phyloP scores from a whole-genome alignment of 371 early-diverging fungal genomes.

The Circinella minor region DNA sequence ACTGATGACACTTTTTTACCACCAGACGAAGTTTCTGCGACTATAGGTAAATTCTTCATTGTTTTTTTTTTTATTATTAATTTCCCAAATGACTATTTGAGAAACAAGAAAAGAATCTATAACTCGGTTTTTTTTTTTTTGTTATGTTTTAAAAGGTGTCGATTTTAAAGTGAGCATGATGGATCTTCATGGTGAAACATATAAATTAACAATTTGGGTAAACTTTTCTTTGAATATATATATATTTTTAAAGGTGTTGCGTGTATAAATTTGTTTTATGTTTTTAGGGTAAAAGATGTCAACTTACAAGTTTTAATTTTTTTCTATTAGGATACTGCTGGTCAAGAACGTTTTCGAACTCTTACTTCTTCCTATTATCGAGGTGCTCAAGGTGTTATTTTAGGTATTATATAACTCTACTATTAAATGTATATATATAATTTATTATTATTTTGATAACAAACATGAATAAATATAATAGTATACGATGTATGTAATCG shows the following conservation, averaged over 20 bases:
- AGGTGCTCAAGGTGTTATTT: constrained; percentile 98
- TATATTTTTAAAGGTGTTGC: not conserved
- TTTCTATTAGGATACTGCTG: constrained; percentile 99
- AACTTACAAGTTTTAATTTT: constrained; percentile 13
- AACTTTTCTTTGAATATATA: not conserved
- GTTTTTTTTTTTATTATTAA: not conserved
- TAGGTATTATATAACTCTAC: constrained; percentile 60
- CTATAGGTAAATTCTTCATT: constrained; percentile 76
- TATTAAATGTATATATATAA: not conserved
- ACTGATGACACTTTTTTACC: constrained; percentile 97
- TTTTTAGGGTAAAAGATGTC: not conserved
- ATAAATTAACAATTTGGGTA: constrained; percentile 99
- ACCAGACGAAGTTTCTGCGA: constrained; percentile 91
- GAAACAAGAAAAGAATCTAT: too few species aligned
- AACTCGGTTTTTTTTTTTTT: too few species aligned
- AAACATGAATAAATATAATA: constrained; percentile 22
- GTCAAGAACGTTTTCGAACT: constrained; percentile 99
- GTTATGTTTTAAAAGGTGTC: constrained; percentile 72
- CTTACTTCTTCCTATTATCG: constrained; percentile 99
- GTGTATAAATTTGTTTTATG: too few species aligned
- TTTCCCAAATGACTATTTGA: not conserved
- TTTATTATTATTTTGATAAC: not conserved
- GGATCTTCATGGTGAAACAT: constrained; percentile 85
- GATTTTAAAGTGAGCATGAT: constrained; percentile 99
- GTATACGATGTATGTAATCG: constrained; percentile 97